phyloP scores from a whole-genome alignment of 2,329 filamentous ascomycete genomes.

The Chaetomiaceae sp. region DNA sequence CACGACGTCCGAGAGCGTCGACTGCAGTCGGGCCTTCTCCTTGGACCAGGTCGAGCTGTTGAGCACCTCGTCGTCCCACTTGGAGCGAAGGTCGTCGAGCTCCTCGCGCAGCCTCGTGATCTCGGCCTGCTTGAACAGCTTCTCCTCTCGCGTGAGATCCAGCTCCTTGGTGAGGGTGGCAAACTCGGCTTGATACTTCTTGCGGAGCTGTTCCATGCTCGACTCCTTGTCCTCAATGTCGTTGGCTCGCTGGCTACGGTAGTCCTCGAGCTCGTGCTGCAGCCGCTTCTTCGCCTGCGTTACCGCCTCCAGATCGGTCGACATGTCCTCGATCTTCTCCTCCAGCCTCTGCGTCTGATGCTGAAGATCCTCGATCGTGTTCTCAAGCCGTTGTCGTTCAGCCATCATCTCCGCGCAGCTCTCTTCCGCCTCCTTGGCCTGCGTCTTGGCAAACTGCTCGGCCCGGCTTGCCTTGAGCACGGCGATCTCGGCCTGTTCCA shows the following conservation, averaged over 20 bases:
- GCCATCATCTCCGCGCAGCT: conserved; percentile 85
- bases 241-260: conserved; percentile 87
- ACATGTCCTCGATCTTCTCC: conserved; percentile 84
- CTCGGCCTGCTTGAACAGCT: conserved; percentile 77
- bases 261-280: conserved; percentile 96
- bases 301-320: conserved; percentile 79
- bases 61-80: conserved; percentile 97
- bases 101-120: conserved; percentile 88
- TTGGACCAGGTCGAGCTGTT: conserved; percentile 98
- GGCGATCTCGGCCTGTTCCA: conserved; percentile 93
- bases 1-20: conserved; percentile 80
- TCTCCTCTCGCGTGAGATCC: conserved; percentile 86
- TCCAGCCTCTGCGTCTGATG: conserved; percentile 84
- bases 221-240: conserved; percentile 96
- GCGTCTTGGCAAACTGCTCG: conserved; percentile 87
- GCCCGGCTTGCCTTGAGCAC: conserved; percentile 87
- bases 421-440: conserved; percentile 86
- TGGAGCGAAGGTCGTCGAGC: conserved; percentile 85
- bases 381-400: conserved; percentile 85
- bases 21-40: conserved; percentile 87
- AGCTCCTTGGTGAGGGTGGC: conserved; percentile 85
- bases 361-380: conserved; percentile 80
- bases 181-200: conserved; percentile 95
- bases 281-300: conserved; percentile 87
- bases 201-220: conserved; percentile 91